Percentiles rank a stretch among this genome's conserved stretches.
These are phyloP conservation scores for Syzygium grande DNA, from an alignment of 345 rosid species.

Conservation along the genomic window DNA sequence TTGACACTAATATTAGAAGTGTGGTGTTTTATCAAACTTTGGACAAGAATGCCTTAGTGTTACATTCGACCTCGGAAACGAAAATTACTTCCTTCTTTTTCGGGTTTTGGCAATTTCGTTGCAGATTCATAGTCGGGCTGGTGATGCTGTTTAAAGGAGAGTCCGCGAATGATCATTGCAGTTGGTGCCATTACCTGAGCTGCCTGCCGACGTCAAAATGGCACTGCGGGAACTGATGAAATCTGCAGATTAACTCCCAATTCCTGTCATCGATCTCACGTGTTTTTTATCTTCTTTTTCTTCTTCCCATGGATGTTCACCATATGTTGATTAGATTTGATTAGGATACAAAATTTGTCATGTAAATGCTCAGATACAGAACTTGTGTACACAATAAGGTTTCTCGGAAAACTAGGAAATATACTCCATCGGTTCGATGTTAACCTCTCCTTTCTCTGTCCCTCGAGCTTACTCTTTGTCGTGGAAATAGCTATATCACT, in stretches of 20 bases:
- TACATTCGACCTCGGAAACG: background rate
- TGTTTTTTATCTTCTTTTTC: background rate
- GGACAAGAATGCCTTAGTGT: background rate
- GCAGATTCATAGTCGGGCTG: constrained; percentile 47
- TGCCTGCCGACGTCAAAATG: constrained; percentile 78
- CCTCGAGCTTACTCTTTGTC: background rate
- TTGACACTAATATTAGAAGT: background rate
- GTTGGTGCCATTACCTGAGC: constrained; percentile 79
- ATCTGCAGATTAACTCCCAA: background rate
- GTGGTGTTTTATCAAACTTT: background rate
- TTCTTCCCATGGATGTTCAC: background rate
- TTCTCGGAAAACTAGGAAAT: background rate
- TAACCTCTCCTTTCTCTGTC: background rate
- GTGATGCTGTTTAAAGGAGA: constrained; percentile 61
- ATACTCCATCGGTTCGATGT: background rate
- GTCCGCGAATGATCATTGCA: constrained; percentile 54
- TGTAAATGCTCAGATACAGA: background rate
- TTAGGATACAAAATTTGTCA: background rate
- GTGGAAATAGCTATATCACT: background rate
- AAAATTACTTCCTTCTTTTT: background rate
- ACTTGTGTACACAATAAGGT: background rate
- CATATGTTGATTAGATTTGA: background rate
- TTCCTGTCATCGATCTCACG: background rate
- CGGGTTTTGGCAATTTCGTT: background rate
- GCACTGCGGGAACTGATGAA: constrained; percentile 26